Evolutionary conservation across 139 green algal species (phyloP).

Genomic region (Mychonastes homosphaera): DNA sequence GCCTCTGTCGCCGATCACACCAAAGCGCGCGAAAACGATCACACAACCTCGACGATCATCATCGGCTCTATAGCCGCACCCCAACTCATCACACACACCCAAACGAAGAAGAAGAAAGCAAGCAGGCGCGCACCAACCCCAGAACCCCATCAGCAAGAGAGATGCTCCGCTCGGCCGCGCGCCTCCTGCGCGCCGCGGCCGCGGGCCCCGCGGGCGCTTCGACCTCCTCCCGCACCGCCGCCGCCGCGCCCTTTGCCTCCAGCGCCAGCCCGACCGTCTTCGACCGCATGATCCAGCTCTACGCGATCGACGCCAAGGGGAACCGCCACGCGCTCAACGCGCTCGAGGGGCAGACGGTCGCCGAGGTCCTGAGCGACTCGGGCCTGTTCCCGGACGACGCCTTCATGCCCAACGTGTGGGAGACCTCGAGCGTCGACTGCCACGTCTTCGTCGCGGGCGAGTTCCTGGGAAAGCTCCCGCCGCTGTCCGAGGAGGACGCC

Average conservation of each 20-base stretch:
- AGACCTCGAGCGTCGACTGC: constrained; percentile 15
- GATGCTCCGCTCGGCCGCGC: too few relatives aligned
- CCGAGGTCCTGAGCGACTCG: constrained; percentile 25
- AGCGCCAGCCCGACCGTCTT: constrained; percentile 44
- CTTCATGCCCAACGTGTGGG: constrained; percentile 19
- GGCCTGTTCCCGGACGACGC: constrained; percentile 2
- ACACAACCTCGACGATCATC: too few relatives aligned
- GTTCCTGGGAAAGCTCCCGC: constrained; percentile 14
- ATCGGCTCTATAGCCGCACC: too few relatives aligned
- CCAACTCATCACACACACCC: too few relatives aligned
- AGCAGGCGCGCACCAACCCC: too few relatives aligned
- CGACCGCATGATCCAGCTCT: constrained; percentile 41
- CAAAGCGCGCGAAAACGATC: too few relatives aligned
- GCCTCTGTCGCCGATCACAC: too few relatives aligned
- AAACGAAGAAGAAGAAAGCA: too few relatives aligned
- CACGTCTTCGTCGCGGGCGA: constrained; percentile 22
- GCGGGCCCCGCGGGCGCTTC: not conserved
- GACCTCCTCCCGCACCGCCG: constrained; percentile 3
- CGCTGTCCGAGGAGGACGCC: not conserved
- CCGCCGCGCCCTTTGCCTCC: too few relatives aligned
- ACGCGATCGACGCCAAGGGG: constrained; percentile 40
- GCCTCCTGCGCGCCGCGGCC: too few relatives aligned
- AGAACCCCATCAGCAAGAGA: too few relatives aligned
- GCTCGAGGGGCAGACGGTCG: constrained; percentile 25
- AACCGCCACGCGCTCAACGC: constrained; percentile 29